Conservation (phyloP, 2,329 filamentous ascomycete genomes). For the Stachybotrys echinatus region DNA sequence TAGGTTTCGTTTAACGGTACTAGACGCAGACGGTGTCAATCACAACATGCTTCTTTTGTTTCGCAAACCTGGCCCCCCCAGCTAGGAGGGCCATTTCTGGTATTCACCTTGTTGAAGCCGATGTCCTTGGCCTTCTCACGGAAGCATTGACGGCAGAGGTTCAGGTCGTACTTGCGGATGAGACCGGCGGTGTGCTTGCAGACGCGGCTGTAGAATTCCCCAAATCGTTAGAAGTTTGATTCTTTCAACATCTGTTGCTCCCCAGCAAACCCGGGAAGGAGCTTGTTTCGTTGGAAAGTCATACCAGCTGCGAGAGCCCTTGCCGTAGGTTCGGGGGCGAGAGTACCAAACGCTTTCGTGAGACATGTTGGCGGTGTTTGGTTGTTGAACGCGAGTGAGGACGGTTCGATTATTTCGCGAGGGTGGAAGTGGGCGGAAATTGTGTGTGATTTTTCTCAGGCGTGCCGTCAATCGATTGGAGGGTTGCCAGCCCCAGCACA, state of each 20-base stretch:
- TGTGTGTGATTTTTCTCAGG: constrained; percentile 31
- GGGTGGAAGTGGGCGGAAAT: constrained; percentile 28
- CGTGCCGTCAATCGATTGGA: constrained; percentile 25
- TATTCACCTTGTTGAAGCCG: constrained; percentile 64
- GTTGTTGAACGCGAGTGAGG: constrained; percentile 18
- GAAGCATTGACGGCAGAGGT: constrained; percentile 79
- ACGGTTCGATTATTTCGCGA: constrained; percentile 27
- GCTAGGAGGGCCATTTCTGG: too few relatives aligned
- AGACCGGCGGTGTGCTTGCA: constrained; percentile 96
- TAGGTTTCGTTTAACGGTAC: constrained; percentile 30
- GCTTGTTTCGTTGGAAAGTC: constrained; percentile 24
- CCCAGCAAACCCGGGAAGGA: background rate
- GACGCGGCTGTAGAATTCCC: constrained; percentile 57
- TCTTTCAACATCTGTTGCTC: too few relatives aligned
- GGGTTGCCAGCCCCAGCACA: constrained; percentile 31
- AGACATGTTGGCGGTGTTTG: constrained; percentile 49
- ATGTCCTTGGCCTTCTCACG: constrained; percentile 69
- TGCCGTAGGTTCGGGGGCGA: constrained; percentile 94
- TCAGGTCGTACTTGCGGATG: constrained; percentile 99
- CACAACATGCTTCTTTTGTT: too few relatives aligned
- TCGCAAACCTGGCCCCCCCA: too few relatives aligned
- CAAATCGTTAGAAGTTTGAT: too few relatives aligned
- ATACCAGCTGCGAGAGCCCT: constrained; percentile 92
- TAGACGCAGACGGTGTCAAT: constrained; percentile 7
- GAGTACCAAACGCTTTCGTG: constrained; percentile 99